A percentile compares a stretch with the other conserved stretches of the same genome.
Conservation (phyloP, 441 rosid species). For the Aquilaria agallochum region DNA sequence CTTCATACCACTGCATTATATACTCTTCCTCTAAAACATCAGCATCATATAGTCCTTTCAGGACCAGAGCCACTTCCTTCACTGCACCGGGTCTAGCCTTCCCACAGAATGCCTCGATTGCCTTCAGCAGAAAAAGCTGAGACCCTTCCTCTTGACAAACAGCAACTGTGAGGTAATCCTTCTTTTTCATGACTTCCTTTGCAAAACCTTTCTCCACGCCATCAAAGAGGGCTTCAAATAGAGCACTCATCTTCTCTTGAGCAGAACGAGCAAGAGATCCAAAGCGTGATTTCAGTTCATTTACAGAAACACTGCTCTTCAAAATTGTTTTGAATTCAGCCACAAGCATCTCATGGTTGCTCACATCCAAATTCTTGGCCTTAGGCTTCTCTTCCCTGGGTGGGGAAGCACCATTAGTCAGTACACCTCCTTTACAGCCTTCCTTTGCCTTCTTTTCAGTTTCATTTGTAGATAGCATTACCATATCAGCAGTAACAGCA, state of each 20-base stretch:
- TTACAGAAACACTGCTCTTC: conserved; percentile 30
- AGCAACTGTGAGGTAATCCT: conserved; percentile 33
- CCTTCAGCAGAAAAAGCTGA: conserved; percentile 44
- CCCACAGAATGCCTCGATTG: conserved; percentile 37
- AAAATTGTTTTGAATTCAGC: conserved; percentile 40
- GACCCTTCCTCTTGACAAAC: conserved; percentile 29
- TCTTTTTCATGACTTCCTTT: conserved; percentile 43
- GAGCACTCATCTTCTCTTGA: conserved; percentile 41
- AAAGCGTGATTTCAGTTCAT: conserved; percentile 28
- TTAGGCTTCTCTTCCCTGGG: conserved; percentile 15
- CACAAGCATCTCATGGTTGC: conserved; percentile 26
- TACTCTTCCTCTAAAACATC: conserved; percentile 56
- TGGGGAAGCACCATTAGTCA: conserved; percentile 15
- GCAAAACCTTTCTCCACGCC: conserved; percentile 50
- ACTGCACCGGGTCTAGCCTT: conserved; percentile 25
- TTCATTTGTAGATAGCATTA: conserved; percentile 42
- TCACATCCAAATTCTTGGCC: conserved; percentile 26
- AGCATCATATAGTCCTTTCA: conserved; percentile 50
- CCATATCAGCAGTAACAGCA: conserved; percentile 64
- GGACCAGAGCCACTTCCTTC: conserved; percentile 51
- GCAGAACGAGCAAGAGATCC: conserved; percentile 32
- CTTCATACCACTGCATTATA: conserved; percentile 43
- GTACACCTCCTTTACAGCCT: conserved; percentile 11
- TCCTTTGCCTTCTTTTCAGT: conserved; percentile 33
- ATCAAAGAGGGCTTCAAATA: conserved; percentile 43